Evolutionary conservation across 2,329 filamentous ascomycete genomes (phyloP), one percentile per base, ranked within the genome.

Genomic region (Talaromyces sp.): DNA sequence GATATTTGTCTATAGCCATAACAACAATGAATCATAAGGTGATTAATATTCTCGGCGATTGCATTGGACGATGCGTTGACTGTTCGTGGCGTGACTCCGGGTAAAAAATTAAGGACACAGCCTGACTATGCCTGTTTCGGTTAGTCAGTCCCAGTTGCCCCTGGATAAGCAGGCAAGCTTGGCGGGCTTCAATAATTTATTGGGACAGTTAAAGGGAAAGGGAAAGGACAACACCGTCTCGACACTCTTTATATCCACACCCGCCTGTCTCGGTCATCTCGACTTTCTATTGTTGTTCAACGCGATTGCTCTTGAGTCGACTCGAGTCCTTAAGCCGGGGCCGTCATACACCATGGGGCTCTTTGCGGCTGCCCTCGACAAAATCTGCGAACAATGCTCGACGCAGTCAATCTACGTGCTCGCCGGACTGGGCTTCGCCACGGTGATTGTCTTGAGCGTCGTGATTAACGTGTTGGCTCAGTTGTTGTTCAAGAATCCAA

Each of bases 381-480:
- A 68, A 54, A 66, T 81, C 65, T 80, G 78, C 67, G 73, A 78
- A 70, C 82, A 77, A 70, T 83, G 79, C 79, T 78, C 80, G 65
- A 78, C 72, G 70, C 80, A 76, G 71, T 82, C 77, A 61, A 75
- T 77, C 56, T 82, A 80, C 74, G 77, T 81, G 56, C 73, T 86
- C 63, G 72, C 78, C 63, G 74, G 76, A 40, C 72, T 82, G 56
- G 81, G 74, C 60, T 70, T 83, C 67, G 72, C 79, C 70, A 78
- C 81, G 69, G 80, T 87, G 73, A 70, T 87, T 69, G 76, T 80
- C 34, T 71, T 86, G 51, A 78, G 88, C 19, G 85, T 97, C 65
- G 75, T 91, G 67, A 74, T 93, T 81, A 97, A 98, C 78, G 88
- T 98, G 69, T 74, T 91, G 71, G 84, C 84, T 69, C 94, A 98